Conservation (phyloP, 805 yeast species). For the Danielia reshetovae region DNA sequence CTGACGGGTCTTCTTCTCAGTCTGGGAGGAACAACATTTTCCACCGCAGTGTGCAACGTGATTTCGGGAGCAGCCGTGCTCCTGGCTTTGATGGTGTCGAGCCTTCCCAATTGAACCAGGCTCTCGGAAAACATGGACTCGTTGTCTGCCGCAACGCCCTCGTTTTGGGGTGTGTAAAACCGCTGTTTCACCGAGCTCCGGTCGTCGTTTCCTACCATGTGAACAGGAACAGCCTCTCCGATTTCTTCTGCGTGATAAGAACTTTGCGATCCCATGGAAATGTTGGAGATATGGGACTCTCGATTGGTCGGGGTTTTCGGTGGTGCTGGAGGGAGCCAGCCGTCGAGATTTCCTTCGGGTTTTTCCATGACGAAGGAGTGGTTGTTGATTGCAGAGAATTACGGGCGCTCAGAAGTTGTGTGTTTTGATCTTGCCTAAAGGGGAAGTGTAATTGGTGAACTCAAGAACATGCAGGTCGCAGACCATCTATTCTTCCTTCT, state of each 20-base stretch:
- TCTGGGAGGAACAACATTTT: slow-evolving; percentile 36
- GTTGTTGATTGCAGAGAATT: too few species aligned
- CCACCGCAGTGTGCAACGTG: slow-evolving; percentile 32
- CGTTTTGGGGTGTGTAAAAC: background rate
- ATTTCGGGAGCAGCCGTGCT: slow-evolving; percentile 23
- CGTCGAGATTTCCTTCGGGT: too few species aligned
- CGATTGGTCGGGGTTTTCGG: too few species aligned
- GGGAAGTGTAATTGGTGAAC: slow-evolving; percentile 7
- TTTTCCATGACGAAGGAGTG: too few species aligned
- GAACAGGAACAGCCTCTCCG: slow-evolving; percentile 18
- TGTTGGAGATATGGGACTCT: slow-evolving; percentile 13
- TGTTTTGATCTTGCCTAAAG: slow-evolving; percentile 5
- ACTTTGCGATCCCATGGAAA: slow-evolving; percentile 9
- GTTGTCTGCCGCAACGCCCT: slow-evolving; percentile 5
- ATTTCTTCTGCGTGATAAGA: slow-evolving; percentile 20
- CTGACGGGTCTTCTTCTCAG: slow-evolving; percentile 37
- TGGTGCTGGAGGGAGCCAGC: too few species aligned
- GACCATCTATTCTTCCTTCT: too few species aligned
- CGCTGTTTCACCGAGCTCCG: background rate
- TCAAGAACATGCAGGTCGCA: too few species aligned
- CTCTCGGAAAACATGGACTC: slow-evolving; percentile 13
- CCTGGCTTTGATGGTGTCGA: slow-evolving; percentile 17
- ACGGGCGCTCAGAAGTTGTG: too few species aligned
- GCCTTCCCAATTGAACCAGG: slow-evolving; percentile 17
- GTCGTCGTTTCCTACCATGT: slow-evolving; percentile 3